A percentile compares a stretch with the other conserved stretches of the same genome.
Conservation (phyloP, 2,329 filamentous ascomycete species). For the Acarospora socialis region DNA sequence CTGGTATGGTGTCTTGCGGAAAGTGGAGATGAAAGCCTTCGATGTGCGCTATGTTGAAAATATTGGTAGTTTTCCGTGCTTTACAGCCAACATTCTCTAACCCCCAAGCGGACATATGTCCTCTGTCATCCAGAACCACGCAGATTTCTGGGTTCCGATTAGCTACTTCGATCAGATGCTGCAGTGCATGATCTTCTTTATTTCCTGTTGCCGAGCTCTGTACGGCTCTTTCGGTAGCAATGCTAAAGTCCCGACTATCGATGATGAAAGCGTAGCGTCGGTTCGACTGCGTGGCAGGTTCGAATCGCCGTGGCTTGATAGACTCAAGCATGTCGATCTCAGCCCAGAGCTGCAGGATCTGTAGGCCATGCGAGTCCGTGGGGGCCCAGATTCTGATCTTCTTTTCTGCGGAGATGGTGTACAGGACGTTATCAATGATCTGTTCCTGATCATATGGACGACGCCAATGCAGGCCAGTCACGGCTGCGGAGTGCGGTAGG, state of each 20-base stretch:
- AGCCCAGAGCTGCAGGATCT: constrained; percentile 66
- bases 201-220: constrained; percentile 44
- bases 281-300: constrained; percentile 24
- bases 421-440: constrained; percentile 71
- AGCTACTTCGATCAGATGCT: constrained; percentile 73
- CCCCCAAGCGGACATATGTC: constrained; percentile 84
- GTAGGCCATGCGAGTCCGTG: constrained; percentile 54
- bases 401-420: constrained; percentile 74
- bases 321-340: constrained; percentile 62
- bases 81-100: constrained; percentile 73
- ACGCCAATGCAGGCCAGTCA: constrained; percentile 81
- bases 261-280: constrained; percentile 65
- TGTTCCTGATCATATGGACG: constrained; percentile 64
- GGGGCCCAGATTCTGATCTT: constrained; percentile 72
- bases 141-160: constrained; percentile 79
- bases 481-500: constrained; percentile 63
- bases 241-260: constrained; percentile 64
- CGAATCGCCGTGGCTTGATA: constrained; percentile 43
- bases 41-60: constrained; percentile 79
- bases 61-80: constrained; percentile 46
- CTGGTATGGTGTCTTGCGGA: constrained; percentile 17
- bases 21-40: constrained; percentile 39
- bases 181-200: constrained; percentile 54
- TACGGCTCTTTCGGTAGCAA: constrained; percentile 63
- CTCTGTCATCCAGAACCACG: constrained; percentile 67